Evolutionary conservation across 108 stramenopile genomes (phyloP), one percentile per base, ranked within the genome.

Genomic region (Nitzschia palea): DNA sequence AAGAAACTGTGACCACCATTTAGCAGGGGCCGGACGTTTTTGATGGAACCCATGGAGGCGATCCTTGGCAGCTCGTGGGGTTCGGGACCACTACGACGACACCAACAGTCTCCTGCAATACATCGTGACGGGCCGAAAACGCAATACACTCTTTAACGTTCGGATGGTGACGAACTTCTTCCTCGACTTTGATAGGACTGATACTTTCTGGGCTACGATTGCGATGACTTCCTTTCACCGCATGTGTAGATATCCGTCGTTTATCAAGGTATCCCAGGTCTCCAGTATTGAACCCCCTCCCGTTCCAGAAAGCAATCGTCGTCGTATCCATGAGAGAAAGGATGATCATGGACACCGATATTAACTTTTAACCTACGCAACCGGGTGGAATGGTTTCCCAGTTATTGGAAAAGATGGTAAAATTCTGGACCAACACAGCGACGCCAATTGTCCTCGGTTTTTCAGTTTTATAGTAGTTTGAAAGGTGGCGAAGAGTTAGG

Each of bases 21-120:
- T 83, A 9, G 82, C 59, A 15, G 67, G 26, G 14, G 60, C 77
- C 33, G 86, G 55, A 31, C 67, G 52, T 6, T 70, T 74, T 10
- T 78, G 79, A 27, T 81, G 45, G 58, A 75, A 82, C 33, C 55
- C 69, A 34, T 88, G 82, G 14, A 88, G 62, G 8, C 80, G 18
- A 80, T 42, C 37, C 68, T 69, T 0, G 78, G 79, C 4, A 29
- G 22, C n/a, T 50, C n/a, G n/a, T 44, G 1, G 73, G 57, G 32
- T 62, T 60, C 34, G 63, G 62, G 0, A 91, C 86, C 48, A 91
- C 47, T 0, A n/a, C n/a, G 8, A 76, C 83, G 51, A 82, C 72
- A 31, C 85, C 90, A 28, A 91, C 85, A 4, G 73, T 73, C 72
- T 91, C 90, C 58, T 87, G 86, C 35, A 87, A 63, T 8, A 74